phyloP scores from a whole-genome alignment of 257 asterid species.

The Orobanche coerulescens region DNA sequence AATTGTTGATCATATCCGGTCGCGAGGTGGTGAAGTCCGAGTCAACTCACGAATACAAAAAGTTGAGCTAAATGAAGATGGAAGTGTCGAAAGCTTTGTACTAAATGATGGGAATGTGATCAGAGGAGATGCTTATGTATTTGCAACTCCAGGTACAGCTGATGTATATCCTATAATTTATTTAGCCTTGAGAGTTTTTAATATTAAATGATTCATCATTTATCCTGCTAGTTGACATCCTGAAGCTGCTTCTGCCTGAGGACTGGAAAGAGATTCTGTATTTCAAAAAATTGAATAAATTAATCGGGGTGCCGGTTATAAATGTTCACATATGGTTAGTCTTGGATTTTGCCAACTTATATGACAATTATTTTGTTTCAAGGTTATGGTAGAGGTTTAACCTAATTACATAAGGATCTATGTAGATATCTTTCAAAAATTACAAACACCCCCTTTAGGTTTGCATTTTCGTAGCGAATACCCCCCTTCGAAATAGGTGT shows the following conservation, averaged over 20 bases:
- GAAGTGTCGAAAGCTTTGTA: slow-evolving; percentile 54
- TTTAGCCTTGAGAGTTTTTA: background rate
- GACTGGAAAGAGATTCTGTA: slow-evolving; percentile 78
- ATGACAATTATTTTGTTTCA: background rate
- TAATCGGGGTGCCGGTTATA: slow-evolving; percentile 95
- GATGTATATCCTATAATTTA: background rate
- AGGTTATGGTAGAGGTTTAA: no score
- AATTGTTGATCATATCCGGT: slow-evolving; percentile 63
- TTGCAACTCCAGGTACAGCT: slow-evolving; percentile 81
- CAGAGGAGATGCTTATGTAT: slow-evolving; percentile 80
- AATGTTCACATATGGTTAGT: slow-evolving; percentile 88
- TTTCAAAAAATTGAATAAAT: slow-evolving; percentile 68
- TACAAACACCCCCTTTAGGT: no score
- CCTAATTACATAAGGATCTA: no score
- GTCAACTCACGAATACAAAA: slow-evolving; percentile 74
- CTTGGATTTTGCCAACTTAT: background rate
- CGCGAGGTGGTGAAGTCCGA: slow-evolving; percentile 72
- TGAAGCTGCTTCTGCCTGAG: slow-evolving; percentile 87
- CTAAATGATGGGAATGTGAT: slow-evolving; percentile 54
- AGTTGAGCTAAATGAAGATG: slow-evolving; percentile 68
- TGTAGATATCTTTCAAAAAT: no score
- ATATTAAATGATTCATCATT: background rate
- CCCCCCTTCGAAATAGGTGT: no score
- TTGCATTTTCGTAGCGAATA: no score
- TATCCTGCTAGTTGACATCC: slow-evolving; percentile 55